Conservation (phyloP, 352 stramenopile genomes). For the Phytopythium helicoides region DNA sequence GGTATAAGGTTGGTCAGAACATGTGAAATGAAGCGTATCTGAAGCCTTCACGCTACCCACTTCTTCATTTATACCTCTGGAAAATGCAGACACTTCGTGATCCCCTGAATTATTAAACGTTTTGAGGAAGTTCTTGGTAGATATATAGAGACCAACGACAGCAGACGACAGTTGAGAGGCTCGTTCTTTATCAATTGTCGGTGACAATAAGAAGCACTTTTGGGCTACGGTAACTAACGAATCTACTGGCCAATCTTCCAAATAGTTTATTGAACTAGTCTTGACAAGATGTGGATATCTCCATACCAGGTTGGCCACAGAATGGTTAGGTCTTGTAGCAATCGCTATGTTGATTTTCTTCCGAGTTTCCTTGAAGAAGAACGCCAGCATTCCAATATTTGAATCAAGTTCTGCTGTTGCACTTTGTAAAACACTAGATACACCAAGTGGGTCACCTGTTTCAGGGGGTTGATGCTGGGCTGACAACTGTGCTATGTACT, state of each 20-base stretch:
- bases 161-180: constrained; percentile 33
- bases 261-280: constrained; percentile 32
- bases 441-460: no score
- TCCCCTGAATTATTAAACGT: neutral
- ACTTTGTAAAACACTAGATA: no score
- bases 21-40: neutral
- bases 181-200: constrained; percentile 22
- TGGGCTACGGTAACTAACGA: constrained; percentile 39
- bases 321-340: constrained; percentile 17
- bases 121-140: constrained; percentile 16
- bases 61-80: no score
- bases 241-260: constrained; percentile 42
- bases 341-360: constrained; percentile 57
- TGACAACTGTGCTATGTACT: constrained; percentile 5
- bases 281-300: constrained; percentile 42
- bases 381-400: constrained; percentile 16
- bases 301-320: constrained; percentile 27
- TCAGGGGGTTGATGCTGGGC: no score
- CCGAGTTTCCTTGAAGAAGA: constrained; percentile 41
- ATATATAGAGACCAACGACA: constrained; percentile 37
- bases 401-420: neutral
- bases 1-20: constrained; percentile 5
- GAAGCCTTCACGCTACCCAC: no score
- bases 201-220: constrained; percentile 26
- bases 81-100: no score